Percentiles rank a stretch among this genome's conserved stretches.
Conservation (phyloP, 2,329 filamentous ascomycete genomes). For the Metarhizium humberi region DNA sequence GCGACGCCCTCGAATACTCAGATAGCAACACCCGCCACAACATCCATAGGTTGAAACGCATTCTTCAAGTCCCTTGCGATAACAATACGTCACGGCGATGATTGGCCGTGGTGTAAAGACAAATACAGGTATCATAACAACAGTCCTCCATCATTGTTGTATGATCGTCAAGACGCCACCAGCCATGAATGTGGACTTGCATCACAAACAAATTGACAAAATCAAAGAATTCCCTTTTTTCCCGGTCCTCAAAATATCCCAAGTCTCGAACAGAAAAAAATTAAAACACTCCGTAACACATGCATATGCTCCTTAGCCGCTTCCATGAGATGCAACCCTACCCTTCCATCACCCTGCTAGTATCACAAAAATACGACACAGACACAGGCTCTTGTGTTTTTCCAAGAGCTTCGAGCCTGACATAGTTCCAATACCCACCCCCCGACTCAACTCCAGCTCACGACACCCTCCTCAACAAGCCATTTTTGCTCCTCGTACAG, state of each 20-base stretch:
- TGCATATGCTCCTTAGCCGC: not conserved
- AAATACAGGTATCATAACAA: not conserved
- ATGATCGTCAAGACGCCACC: not conserved
- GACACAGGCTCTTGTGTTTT: not conserved
- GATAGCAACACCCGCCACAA: not conserved
- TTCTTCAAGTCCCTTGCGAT: not conserved
- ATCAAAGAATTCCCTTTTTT: not conserved
- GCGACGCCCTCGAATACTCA: too few relatives aligned
- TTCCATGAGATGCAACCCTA: not conserved
- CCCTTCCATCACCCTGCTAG: not conserved
- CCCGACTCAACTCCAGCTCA: not conserved
- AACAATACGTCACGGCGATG: not conserved
- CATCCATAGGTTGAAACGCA: not conserved
- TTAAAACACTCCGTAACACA: not conserved
- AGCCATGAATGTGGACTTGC: not conserved
- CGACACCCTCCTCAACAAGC: not conserved
- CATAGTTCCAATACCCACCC: not conserved
- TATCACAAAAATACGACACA: not conserved
- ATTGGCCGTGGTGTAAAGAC: not conserved
- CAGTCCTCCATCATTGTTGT: not conserved
- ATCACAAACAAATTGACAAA: not conserved
- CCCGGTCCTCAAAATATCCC: not conserved
- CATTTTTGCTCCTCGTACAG: constrained; percentile 40
- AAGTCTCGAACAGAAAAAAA: not conserved
- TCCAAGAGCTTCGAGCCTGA: not conserved